Conservation (phyloP, 2,329 filamentous ascomycete genomes). For the Bipolaris cookei region DNA sequence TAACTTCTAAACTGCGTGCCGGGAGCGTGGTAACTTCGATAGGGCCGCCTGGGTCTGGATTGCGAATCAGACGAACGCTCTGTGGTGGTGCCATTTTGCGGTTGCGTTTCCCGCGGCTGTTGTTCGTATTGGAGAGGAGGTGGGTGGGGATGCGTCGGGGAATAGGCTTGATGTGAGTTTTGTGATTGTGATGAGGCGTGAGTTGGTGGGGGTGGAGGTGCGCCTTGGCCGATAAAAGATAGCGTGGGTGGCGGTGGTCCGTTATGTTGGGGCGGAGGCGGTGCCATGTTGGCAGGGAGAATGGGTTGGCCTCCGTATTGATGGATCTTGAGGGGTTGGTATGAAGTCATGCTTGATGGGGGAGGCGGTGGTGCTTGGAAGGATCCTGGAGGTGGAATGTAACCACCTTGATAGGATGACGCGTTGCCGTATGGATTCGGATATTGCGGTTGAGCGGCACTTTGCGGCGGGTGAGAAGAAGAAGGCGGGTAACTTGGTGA, state of each 20-base stretch:
- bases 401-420: slow-evolving; percentile 36
- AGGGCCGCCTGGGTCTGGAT: slow-evolving; percentile 36
- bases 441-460: slow-evolving; percentile 57
- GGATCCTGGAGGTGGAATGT: slow-evolving; percentile 41
- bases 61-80: slow-evolving; percentile 29
- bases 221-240: background rate
- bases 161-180: slow-evolving; percentile 25
- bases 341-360: slow-evolving; percentile 28
- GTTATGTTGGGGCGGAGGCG: slow-evolving; percentile 23
- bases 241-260: slow-evolving; percentile 8
- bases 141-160: slow-evolving; percentile 30
- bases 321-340: slow-evolving; percentile 46
- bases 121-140: slow-evolving; percentile 32
- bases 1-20: slow-evolving; percentile 46
- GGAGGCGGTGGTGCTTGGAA: slow-evolving; percentile 45
- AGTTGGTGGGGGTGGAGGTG: background rate
- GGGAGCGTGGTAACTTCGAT: slow-evolving; percentile 42
- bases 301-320: slow-evolving; percentile 52
- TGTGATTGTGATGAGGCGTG: slow-evolving; percentile 11
- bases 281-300: slow-evolving; percentile 48
- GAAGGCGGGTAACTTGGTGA: slow-evolving; percentile 30
- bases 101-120: slow-evolving; percentile 21
- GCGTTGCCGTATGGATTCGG: slow-evolving; percentile 27
- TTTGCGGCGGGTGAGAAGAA: slow-evolving; percentile 28
- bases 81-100: slow-evolving; percentile 6